These are phyloP conservation scores for Massariosphaeria phaeospora DNA, from an alignment of 495 filamentous ascomycete species.

Conservation along the genomic window DNA sequence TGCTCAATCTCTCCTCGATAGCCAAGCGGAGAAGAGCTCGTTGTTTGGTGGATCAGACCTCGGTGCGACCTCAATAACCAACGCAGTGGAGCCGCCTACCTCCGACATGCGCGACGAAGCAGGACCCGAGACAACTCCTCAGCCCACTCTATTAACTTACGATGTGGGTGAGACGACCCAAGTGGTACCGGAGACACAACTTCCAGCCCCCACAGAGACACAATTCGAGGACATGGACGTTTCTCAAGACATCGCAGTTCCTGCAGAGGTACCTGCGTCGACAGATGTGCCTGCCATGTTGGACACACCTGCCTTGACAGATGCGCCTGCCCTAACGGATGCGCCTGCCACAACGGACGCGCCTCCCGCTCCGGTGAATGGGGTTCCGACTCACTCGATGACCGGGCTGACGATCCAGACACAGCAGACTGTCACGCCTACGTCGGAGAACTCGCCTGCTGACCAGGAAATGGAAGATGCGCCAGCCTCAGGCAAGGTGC, in stretches of 20 bases:
- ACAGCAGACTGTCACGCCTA: background rate
- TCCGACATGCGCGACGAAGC: constrained; percentile 23
- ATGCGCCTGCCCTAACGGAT: too few relatives aligned
- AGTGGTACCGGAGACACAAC: constrained; percentile 23
- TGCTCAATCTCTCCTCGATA: constrained; percentile 35
- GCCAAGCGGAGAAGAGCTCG: constrained; percentile 18
- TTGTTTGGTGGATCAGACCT: constrained; percentile 24
- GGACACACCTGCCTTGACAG: background rate
- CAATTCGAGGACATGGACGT: constrained; percentile 24
- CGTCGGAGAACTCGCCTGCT: constrained; percentile 5
- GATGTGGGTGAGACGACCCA: constrained; percentile 14
- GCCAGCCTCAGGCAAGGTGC: constrained; percentile 23
- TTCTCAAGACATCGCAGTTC: constrained; percentile 2
- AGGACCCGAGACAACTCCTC: background rate
- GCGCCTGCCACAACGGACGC: background rate
- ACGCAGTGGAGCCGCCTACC: constrained; percentile 19
- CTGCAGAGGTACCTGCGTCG: background rate
- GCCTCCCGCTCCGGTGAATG: background rate
- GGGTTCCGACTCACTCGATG: constrained; percentile 18
- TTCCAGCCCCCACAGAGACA: background rate
- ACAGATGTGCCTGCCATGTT: background rate
- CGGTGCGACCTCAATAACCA: constrained; percentile 12
- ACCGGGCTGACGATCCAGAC: constrained; percentile 19
- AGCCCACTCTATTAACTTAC: too few relatives aligned
- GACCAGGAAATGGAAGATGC: constrained; percentile 33